Evolutionary conservation across 139 green algal species (phyloP), one percentile per base, ranked within the genome.

Genomic region (Volvox reticuliferus): DNA sequence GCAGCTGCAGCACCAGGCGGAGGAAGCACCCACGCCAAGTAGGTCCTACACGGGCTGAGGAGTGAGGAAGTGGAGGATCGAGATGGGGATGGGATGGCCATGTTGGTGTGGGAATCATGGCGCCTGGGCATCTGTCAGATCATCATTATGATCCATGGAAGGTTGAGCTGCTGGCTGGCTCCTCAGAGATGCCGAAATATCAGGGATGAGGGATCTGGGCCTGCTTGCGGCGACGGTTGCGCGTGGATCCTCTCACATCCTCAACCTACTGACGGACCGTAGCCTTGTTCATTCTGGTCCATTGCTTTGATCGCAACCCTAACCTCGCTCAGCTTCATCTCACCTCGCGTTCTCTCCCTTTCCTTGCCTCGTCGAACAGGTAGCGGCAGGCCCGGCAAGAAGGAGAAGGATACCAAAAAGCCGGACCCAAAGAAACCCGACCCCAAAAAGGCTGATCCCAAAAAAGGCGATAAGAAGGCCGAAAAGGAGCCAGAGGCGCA

Each of bases 371-470:
- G 79, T 55, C 9, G n/a, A n/a, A n/a, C 44, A 55, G 44, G 44
- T 55, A 86, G 79, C 79, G 79, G 79, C 50, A 50, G 79, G 21
- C 19, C 36, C 1, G 78, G 36, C 78, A 84, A 84, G 75, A 94
- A 94, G 85, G 85, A 44, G 24, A 94, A 94, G 85, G 85, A 44
- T 18, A 50, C 67, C 33, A 90, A 90, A 24, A 88, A 88, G 63
- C 32, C 61, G 61, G 92, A 63, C 2, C 71, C 63, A 82, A 91
- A 91, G 33, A 76, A 91, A 86, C 63, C 76, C 44, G 88, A 83
- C 26, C 50, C 89, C 69, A 93, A 93, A 61, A 88, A 81, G 73
- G 35, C 82, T 13, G 62, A 87, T 22, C 50, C 81, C 32, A 86
- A 90, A 62, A 91, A 71, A 50, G 30, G 61, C 84, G 20, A 67